These are phyloP conservation scores for Retiboletus flavoniger DNA, from an alignment of 1,284 basidiomycete genomes.

Conservation along the genomic window DNA sequence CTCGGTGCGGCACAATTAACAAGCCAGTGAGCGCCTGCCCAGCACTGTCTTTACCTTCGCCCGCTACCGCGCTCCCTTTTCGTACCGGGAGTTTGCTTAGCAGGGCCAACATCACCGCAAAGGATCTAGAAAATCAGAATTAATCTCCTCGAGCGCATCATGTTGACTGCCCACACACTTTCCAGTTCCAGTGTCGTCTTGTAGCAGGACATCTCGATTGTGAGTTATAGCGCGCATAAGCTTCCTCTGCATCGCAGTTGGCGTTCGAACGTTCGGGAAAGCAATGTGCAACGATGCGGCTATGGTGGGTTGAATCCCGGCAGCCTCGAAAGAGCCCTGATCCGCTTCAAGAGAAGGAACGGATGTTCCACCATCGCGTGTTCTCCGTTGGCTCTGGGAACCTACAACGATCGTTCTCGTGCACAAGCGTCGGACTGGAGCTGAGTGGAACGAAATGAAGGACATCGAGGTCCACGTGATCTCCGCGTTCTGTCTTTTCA, in stretches of 20 bases:
- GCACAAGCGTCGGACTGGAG: constrained; percentile 15
- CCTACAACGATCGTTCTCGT: constrained; percentile 15
- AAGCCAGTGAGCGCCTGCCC: constrained; percentile 46
- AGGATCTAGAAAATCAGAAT: constrained; percentile 51
- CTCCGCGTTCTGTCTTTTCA: too few species aligned
- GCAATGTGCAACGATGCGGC: constrained; percentile 50
- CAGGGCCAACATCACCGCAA: constrained; percentile 64
- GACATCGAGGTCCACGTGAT: constrained; percentile 27
- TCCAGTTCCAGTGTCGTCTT: constrained; percentile 71
- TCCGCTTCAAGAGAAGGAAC: not conserved
- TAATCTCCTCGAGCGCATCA: not conserved
- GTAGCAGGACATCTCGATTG: constrained; percentile 61
- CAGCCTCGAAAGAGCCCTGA: constrained; percentile 42
- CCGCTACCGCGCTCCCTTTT: not conserved
- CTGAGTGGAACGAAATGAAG: constrained; percentile 15
- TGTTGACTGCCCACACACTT: constrained; percentile 53
- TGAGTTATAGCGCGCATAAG: constrained; percentile 62
- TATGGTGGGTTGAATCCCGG: constrained; percentile 52
- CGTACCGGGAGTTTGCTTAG: constrained; percentile 51
- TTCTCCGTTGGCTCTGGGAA: constrained; percentile 22
- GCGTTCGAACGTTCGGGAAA: constrained; percentile 59
- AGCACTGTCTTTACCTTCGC: constrained; percentile 5
- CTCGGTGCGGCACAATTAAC: constrained; percentile 71
- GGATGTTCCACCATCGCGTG: not conserved
- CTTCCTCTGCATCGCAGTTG: constrained; percentile 57